These are phyloP conservation scores for Hymenoscyphus scutula DNA, from an alignment of 2,329 filamentous ascomycete species.

Conservation along the genomic window DNA sequence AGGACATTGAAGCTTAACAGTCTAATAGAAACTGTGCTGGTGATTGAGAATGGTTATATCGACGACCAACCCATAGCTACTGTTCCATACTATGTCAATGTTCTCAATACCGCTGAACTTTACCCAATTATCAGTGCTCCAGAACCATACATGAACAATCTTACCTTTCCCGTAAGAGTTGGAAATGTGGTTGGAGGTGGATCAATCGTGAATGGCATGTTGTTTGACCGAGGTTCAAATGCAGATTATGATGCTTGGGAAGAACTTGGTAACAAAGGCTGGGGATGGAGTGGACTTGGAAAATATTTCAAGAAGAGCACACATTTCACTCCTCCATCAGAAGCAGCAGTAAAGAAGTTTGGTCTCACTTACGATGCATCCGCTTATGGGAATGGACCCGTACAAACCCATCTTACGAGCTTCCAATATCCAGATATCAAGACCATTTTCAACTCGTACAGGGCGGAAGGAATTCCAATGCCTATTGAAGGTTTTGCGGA, in stretches of 20 bases:
- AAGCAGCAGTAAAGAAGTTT: slow-evolving; percentile 4
- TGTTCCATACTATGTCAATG: slow-evolving; percentile 10
- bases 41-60: slow-evolving; percentile 39
- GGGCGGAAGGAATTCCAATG: slow-evolving; percentile 10
- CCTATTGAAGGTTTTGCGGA: slow-evolving; percentile 12
- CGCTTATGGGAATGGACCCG: slow-evolving; percentile 13
- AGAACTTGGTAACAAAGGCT: slow-evolving; percentile 41
- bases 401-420: slow-evolving; percentile 9
- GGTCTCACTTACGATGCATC: slow-evolving; percentile 14
- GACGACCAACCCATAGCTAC: slow-evolving; percentile 9
- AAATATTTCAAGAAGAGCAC: slow-evolving; percentile 41
- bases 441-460: slow-evolving; percentile 8
- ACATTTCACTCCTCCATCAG: slow-evolving; percentile 13
- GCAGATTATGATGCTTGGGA: slow-evolving; percentile 40
- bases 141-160: slow-evolving; percentile 5
- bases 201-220: slow-evolving; percentile 32
- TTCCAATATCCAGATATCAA: slow-evolving; percentile 12
- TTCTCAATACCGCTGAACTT: slow-evolving; percentile 1
- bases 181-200: slow-evolving; percentile 35
- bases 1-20: neutral
- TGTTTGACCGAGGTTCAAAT: slow-evolving; percentile 17
- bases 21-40: slow-evolving; percentile 35
- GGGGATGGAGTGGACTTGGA: slow-evolving; percentile 39
- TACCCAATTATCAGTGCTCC: slow-evolving; percentile 13
- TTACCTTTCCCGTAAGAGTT: slow-evolving; percentile 1